phyloP scores from a whole-genome alignment of 1,284 basidiomycete genomes.

The Inonotus obliquus region DNA sequence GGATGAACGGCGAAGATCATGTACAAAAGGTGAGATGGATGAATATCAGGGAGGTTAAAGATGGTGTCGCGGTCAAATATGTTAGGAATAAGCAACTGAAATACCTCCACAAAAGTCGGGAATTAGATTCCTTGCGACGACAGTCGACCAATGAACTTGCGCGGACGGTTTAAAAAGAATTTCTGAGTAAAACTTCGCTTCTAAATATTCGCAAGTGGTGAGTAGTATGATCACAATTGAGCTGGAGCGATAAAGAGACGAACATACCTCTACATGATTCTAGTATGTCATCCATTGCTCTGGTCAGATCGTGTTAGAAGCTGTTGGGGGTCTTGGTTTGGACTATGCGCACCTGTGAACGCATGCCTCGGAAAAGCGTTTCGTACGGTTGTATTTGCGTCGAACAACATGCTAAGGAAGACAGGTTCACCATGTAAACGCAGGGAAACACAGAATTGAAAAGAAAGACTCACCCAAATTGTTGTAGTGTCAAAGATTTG shows the following conservation, averaged over 20 bases:
- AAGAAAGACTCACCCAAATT: conserved; percentile 10
- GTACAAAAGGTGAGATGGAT: too few species aligned
- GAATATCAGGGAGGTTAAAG: too few species aligned
- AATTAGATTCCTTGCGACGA: not conserved
- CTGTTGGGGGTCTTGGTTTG: not conserved
- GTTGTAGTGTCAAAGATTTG: conserved; percentile 18
- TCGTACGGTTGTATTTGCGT: conserved; percentile 13
- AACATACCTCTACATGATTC: conserved; percentile 8
- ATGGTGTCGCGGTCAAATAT: too few species aligned
- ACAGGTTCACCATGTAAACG: too few species aligned
- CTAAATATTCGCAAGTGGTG: not conserved
- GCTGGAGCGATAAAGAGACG: not conserved
- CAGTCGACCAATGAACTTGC: conserved; percentile 3
- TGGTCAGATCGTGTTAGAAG: not conserved
- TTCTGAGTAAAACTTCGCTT: conserved; percentile 10
- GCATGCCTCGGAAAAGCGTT: conserved; percentile 4
- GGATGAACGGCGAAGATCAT: too few species aligned
- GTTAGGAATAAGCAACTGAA: too few species aligned
- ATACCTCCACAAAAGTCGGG: not conserved
- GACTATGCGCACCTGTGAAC: conserved; percentile 5
- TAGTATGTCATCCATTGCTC: conserved; percentile 13
- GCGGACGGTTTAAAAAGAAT: not conserved
- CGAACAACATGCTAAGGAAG: conserved; percentile 8
- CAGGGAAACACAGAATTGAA: not conserved
- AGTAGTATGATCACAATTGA: not conserved